phyloP scores from a whole-genome alignment of 1,139 yeast species.

The Blastobotrys aristatus region DNA sequence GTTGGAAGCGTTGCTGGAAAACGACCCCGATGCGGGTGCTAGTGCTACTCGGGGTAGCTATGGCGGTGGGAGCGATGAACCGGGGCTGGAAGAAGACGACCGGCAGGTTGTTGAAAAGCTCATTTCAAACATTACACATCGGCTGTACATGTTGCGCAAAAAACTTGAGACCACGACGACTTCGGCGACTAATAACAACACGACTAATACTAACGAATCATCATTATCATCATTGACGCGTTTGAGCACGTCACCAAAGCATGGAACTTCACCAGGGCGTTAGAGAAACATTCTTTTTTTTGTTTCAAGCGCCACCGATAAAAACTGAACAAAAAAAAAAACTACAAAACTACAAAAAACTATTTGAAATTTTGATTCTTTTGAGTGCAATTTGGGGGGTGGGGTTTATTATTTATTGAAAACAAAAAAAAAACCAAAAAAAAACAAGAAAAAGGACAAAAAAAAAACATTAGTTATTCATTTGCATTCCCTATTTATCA shows the following conservation, averaged over 20 bases:
- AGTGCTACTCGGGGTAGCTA: too few relatives aligned
- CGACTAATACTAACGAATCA: background rate
- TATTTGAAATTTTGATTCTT: too few relatives aligned
- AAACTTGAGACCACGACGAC: slow-evolving; percentile 18
- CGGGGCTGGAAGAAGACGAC: slow-evolving; percentile 62
- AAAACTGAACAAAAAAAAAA: background rate
- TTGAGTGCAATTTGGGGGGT: too few relatives aligned
- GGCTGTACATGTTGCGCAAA: slow-evolving; percentile 28
- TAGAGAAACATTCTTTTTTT: too few relatives aligned
- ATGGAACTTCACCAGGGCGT: too few relatives aligned
- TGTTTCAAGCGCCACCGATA: too few relatives aligned
- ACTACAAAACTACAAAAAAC: background rate
- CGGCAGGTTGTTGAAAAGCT: slow-evolving; percentile 66
- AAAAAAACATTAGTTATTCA: background rate
- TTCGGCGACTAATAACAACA: background rate
- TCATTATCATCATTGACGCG: too few relatives aligned
- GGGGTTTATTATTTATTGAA: background rate
- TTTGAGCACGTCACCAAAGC: too few relatives aligned
- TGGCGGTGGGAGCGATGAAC: slow-evolving; percentile 13
- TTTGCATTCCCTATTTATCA: background rate
- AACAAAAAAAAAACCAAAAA: background rate
- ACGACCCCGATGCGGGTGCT: slow-evolving; percentile 20
- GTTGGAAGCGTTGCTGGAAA: slow-evolving; percentile 76
- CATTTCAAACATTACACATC: slow-evolving; percentile 31
- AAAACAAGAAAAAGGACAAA: background rate